These are phyloP conservation scores for Colletotrichum agaves DNA, from an alignment of 2,329 filamentous ascomycete genomes.

Conservation along the genomic window DNA sequence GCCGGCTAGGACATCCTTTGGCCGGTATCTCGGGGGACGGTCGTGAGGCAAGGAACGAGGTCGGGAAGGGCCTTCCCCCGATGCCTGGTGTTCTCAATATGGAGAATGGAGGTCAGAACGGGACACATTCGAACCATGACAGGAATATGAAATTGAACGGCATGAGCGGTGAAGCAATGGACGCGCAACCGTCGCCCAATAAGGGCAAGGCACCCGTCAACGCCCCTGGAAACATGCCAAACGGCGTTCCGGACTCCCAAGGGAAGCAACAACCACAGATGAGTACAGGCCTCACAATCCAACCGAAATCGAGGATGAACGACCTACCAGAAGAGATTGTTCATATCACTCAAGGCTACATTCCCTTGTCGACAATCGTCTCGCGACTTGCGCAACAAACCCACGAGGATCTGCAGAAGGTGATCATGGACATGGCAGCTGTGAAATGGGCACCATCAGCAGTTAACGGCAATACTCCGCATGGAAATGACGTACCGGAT, in stretches of 20 bases:
- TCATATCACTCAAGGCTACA: conserved; percentile 81
- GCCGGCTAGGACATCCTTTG: neutral
- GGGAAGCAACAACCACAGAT: conserved; percentile 38
- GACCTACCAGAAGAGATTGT: conserved; percentile 70
- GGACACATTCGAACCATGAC: conserved; percentile 66
- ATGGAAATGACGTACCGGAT: conserved; percentile 53
- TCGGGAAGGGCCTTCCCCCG: conserved; percentile 40
- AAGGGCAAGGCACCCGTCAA: conserved; percentile 46
- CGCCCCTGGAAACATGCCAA: conserved; percentile 42
- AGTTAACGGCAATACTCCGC: conserved; percentile 62
- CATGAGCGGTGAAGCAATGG: conserved; percentile 51
- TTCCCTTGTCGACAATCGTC: conserved; percentile 80
- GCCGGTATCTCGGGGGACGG: conserved; percentile 21
- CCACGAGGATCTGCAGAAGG: conserved; percentile 79
- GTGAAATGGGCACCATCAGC: conserved; percentile 67
- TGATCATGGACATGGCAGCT: conserved; percentile 76
- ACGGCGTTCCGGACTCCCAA: conserved; percentile 41
- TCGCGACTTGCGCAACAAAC: conserved; percentile 84
- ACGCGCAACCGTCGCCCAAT: conserved; percentile 43
- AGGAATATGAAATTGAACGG: conserved; percentile 59
- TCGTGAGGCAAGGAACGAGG: conserved; percentile 35
- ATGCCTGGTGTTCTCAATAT: conserved; percentile 67
- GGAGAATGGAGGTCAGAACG: conserved; percentile 65
- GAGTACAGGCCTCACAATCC: conserved; percentile 26
- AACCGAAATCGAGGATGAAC: conserved; percentile 55